phyloP scores from a whole-genome alignment of 2,329 filamentous ascomycete genomes.

The Colletotrichum cuscutae region DNA sequence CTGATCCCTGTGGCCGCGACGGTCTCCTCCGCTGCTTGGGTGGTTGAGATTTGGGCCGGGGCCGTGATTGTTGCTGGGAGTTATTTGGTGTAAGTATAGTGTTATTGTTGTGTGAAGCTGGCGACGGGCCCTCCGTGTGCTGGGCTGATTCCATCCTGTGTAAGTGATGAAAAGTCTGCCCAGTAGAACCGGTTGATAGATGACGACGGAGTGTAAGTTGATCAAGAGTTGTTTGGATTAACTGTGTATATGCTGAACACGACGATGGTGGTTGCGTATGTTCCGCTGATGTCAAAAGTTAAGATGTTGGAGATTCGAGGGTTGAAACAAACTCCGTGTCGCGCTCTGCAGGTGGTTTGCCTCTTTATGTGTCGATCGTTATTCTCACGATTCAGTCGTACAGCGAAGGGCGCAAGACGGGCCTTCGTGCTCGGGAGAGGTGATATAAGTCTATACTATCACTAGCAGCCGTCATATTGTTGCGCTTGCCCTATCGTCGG shows the following conservation, averaged over 20 bases:
- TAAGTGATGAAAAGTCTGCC: background rate
- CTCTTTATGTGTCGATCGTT: conserved; percentile 21
- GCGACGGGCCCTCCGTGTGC: conserved; percentile 24
- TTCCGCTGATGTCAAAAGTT: conserved; percentile 15
- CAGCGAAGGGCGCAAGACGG: background rate
- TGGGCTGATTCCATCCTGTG: conserved; percentile 32
- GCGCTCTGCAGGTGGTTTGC: conserved; percentile 9
- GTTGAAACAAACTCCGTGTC: conserved; percentile 33
- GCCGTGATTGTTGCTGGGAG: conserved; percentile 10
- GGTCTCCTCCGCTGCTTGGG: conserved; percentile 9
- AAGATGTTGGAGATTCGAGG: conserved; percentile 18
- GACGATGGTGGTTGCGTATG: conserved; percentile 17
- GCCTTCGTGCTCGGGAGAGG: background rate
- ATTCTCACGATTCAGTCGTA: conserved; percentile 26
- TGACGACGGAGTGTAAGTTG: conserved; percentile 10
- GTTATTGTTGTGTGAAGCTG: background rate
- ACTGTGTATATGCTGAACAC: background rate
- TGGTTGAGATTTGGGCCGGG: conserved; percentile 3
- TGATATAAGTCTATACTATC: conserved; percentile 10
- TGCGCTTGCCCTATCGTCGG: conserved; percentile 19
- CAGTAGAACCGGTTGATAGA: background rate
- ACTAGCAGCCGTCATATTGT: conserved; percentile 28
- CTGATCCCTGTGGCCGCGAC: conserved; percentile 10
- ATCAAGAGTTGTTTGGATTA: background rate
- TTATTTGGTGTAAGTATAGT: background rate